Evolutionary conservation across 148 eudicot species (phyloP).

Genomic region (Rhododendron griersonianum): DNA sequence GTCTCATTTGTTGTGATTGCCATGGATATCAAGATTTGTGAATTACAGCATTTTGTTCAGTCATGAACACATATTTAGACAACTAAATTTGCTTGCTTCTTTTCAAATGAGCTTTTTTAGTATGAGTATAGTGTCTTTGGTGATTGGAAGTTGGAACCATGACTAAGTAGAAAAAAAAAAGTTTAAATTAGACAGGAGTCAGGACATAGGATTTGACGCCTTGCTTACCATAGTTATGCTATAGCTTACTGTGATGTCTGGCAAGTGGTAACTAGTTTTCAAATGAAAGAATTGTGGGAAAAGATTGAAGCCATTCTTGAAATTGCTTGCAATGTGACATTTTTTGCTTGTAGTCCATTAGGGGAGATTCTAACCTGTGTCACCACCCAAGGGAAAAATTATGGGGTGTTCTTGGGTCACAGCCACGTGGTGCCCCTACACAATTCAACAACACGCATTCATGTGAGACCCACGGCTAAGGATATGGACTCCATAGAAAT

Average conservation of each 20-base stretch:
- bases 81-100: neutral
- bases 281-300: neutral
- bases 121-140: neutral
- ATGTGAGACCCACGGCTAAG: neutral
- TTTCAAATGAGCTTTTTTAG: neutral
- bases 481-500: neutral
- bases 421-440: neutral
- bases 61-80: neutral
- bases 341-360: neutral
- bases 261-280: neutral
- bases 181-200: neutral
- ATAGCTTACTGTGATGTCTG: neutral
- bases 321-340: neutral
- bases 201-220: neutral
- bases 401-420: neutral
- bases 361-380: neutral
- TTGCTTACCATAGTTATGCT: neutral
- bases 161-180: neutral
- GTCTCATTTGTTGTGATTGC: neutral
- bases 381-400: neutral
- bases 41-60: neutral
- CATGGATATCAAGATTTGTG: neutral
- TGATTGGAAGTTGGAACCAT: neutral
- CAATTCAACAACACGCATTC: neutral
- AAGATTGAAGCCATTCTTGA: neutral